Percentiles rank a stretch among this genome's conserved stretches.
Evolutionary conservation across 495 filamentous ascomycete species (phyloP).

Genomic region (Talaromyces adpressus): DNA sequence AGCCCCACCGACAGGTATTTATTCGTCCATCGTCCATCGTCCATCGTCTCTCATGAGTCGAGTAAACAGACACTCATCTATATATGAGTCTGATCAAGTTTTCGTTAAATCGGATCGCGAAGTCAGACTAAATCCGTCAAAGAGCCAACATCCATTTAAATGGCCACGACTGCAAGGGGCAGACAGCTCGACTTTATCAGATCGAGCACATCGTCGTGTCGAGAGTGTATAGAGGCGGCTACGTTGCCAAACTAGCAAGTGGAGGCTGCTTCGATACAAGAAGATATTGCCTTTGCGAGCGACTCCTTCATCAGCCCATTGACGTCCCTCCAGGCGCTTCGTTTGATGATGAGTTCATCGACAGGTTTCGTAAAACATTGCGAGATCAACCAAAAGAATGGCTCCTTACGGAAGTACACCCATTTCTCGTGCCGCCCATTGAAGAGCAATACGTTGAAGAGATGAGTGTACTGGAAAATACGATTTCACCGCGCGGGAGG

Average conservation of each 20-base stretch:
- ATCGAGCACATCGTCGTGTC: background rate
- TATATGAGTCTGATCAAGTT: background rate
- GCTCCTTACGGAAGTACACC: background rate
- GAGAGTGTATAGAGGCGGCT: background rate
- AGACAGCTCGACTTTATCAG: background rate
- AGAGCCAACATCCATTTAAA: background rate
- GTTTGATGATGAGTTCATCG: background rate
- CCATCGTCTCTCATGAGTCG: background rate
- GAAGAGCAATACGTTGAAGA: background rate
- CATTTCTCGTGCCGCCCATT: background rate
- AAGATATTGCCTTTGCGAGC: background rate
- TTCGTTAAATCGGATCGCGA: background rate
- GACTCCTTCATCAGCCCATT: background rate
- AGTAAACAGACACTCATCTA: background rate
- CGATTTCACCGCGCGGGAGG: background rate
- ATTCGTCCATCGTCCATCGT: background rate
- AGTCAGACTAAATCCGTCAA: background rate
- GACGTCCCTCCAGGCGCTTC: background rate
- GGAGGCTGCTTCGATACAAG: background rate
- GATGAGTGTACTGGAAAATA: background rate
- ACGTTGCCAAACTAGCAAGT: background rate
- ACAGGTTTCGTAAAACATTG: background rate
- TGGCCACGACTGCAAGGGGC: background rate
- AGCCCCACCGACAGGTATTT: background rate
- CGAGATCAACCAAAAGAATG: background rate